Conservation (phyloP, 768 basidiomycete genomes). For the Hysterangium stoloniferum region DNA sequence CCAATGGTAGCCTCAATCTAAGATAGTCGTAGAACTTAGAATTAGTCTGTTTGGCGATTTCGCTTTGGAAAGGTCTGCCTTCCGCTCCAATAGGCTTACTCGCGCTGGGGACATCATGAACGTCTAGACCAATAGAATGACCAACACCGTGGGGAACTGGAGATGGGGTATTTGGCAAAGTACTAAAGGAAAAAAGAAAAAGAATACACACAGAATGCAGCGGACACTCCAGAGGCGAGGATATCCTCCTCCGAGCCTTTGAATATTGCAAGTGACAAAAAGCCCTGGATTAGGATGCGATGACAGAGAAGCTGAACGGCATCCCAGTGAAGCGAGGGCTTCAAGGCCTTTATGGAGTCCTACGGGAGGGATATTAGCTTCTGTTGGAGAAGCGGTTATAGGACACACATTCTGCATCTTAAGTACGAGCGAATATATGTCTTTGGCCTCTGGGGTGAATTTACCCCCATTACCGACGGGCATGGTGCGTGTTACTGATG, state of each 20-base stretch:
- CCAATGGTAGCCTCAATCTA: slow-evolving; percentile 65
- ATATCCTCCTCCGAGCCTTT: slow-evolving; percentile 63
- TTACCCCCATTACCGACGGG: slow-evolving; percentile 92
- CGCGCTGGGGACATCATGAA: slow-evolving; percentile 85
- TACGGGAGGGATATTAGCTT: slow-evolving; percentile 20
- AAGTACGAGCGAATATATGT: slow-evolving; percentile 81
- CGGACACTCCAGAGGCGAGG: slow-evolving; percentile 64
- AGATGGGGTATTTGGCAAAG: neutral
- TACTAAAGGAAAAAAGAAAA: neutral
- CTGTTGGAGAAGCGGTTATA: neutral
- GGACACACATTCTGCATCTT: slow-evolving; percentile 75
- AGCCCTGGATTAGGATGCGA: slow-evolving; percentile 69
- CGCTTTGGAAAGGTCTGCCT: slow-evolving; percentile 3
- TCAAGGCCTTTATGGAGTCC: slow-evolving; percentile 62
- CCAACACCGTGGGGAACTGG: slow-evolving; percentile 81
- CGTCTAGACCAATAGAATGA: slow-evolving; percentile 88
- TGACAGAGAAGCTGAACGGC: slow-evolving; percentile 79
- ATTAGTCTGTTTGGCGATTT: slow-evolving; percentile 32
- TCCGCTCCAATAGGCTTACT: slow-evolving; percentile 49
- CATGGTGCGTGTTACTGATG: slow-evolving; percentile 71
- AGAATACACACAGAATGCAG: slow-evolving; percentile 54
- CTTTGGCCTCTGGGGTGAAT: slow-evolving; percentile 73
- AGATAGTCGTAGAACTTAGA: slow-evolving; percentile 74
- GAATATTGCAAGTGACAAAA: slow-evolving; percentile 83
- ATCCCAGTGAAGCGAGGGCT: slow-evolving; percentile 87